Conservation (phyloP, 257 asterid species). For the Osmanthus fragrans region DNA sequence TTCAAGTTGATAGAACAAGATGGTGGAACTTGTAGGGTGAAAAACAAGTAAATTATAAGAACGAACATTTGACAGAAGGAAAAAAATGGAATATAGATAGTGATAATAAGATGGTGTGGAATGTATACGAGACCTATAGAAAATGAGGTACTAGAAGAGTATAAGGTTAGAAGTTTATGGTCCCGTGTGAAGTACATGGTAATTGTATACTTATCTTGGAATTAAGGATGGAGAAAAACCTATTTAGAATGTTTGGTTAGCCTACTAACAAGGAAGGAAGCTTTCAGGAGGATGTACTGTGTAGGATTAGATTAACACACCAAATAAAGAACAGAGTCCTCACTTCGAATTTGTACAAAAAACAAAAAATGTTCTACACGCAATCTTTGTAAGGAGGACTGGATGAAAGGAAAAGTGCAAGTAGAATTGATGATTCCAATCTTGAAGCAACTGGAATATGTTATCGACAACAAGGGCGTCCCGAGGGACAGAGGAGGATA, state of each 20-base stretch:
- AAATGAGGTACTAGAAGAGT: neutral
- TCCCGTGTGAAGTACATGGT: neutral
- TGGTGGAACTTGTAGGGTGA: neutral
- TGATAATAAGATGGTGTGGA: neutral
- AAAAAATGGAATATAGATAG: too few species aligned
- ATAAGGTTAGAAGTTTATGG: neutral
- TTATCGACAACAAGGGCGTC: neutral
- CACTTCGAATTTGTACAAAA: neutral
- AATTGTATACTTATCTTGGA: neutral
- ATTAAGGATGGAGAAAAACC: neutral
- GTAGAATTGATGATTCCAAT: neutral
- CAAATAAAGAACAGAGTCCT: neutral
- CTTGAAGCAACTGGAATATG: neutral
- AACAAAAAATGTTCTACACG: neutral
- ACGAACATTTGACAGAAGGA: too few species aligned
- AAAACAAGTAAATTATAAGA: neutral
- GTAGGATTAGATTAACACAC: neutral
- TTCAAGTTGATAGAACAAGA: neutral
- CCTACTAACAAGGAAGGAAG: neutral
- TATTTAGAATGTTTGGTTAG: neutral
- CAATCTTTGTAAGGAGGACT: neutral
- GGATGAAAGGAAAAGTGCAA: neutral
- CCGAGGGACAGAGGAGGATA: neutral
- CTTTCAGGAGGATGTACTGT: neutral
- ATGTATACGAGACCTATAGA: neutral